Conservation (phyloP, 345 rosid genomes). For the Acer campestre region DNA sequence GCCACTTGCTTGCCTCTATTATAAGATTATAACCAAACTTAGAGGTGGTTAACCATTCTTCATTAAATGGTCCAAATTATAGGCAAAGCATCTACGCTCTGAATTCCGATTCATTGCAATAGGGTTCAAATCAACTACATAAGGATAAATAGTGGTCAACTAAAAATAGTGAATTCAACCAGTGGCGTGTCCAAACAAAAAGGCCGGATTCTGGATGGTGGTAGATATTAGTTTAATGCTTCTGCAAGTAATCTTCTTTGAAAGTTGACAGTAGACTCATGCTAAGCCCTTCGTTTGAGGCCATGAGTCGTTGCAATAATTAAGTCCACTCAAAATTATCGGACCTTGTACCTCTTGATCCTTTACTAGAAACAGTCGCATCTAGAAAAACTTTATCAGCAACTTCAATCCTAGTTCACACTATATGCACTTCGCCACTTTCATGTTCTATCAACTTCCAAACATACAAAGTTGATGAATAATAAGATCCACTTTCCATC, state of each 20-base stretch:
- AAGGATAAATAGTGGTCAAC: conserved; percentile 3
- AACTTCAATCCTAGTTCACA: conserved; percentile 14
- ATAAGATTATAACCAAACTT: neutral
- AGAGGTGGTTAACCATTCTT: neutral
- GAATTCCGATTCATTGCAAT: neutral
- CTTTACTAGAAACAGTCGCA: conserved; percentile 22
- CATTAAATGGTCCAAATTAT: neutral
- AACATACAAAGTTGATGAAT: conserved; percentile 20
- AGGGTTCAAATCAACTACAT: conserved; percentile 8
- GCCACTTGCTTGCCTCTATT: neutral
- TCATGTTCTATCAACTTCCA: conserved; percentile 23
- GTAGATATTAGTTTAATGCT: conserved; percentile 24
- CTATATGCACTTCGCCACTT: conserved; percentile 19
- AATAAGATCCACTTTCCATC: conserved; percentile 19
- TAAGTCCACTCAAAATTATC: conserved; percentile 26
- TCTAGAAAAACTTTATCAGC: neutral
- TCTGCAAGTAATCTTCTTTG: conserved; percentile 13
- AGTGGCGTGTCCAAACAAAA: conserved; percentile 6
- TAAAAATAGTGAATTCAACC: neutral
- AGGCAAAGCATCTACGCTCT: neutral
- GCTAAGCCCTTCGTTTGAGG: conserved; percentile 24
- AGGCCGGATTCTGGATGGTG: conserved; percentile 13
- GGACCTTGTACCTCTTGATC: conserved; percentile 8
- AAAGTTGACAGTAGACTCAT: conserved; percentile 19
- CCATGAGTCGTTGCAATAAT: conserved; percentile 25